Conservation (phyloP, 768 basidiomycete species). For the Cystofilobasidium ferigula region DNA sequence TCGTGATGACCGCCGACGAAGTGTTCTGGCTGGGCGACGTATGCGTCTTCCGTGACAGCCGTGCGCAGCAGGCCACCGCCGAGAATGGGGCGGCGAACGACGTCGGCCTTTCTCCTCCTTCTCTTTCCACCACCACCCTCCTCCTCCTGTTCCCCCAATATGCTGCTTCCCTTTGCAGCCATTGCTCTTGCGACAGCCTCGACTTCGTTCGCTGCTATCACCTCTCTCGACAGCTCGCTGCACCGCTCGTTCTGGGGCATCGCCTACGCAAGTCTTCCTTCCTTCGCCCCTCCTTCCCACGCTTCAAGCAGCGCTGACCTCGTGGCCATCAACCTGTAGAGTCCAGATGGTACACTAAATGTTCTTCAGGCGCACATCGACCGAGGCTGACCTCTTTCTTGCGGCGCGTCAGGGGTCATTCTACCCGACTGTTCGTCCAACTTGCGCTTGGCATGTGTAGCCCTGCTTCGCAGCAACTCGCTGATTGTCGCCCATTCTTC, state of each 20-base stretch:
- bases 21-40: too few species aligned
- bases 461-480: not conserved
- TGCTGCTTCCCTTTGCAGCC: not conserved
- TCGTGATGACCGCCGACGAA: too few species aligned
- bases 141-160: not conserved
- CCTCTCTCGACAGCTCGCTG: not conserved
- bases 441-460: not conserved
- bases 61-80: too few species aligned
- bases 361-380: too few species aligned
- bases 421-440: slow-evolving; percentile 3
- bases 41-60: too few species aligned
- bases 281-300: too few species aligned
- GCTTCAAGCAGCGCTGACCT: not conserved
- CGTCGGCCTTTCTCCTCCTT: not conserved
- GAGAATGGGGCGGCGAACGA: not conserved
- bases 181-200: slow-evolving; percentile 2
- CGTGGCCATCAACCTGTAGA: not conserved
- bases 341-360: not conserved
- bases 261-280: not conserved
- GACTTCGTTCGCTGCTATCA: not conserved
- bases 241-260: slow-evolving; percentile 9
- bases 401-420: not conserved
- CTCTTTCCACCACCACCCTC: not conserved
- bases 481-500: not conserved
- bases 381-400: not conserved